Evolutionary conservation across 2,329 filamentous ascomycete species (phyloP), one percentile per base, ranked within the genome.

Genomic region (Colletotrichum viniferum): DNA sequence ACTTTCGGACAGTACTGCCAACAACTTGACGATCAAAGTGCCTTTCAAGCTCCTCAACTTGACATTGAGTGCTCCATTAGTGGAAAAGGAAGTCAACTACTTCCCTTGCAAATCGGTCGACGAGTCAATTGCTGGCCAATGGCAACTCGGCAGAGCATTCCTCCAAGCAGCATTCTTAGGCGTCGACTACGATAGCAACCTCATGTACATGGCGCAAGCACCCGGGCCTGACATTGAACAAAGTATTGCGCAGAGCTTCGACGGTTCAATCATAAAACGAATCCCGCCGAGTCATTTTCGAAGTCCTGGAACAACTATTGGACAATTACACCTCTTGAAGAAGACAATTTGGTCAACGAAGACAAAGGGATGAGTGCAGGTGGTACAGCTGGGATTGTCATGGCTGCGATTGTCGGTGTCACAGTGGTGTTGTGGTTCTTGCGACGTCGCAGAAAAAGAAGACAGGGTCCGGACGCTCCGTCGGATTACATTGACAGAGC

Each of bases 1-100:
- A 48, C 70, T 82, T 34, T 77, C 78, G 10, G 79, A 79, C 69
- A 80, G 79, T 5, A 80, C 81, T 28, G 81, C 79, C 0, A 76
- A 80, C 4, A 83, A 83, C 56, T 76, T 86, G 58, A 83, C 81
- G 1, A 86, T 88, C 79, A 87, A 87, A 14, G 84, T 88, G 3
- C 87, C 87, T 14, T 83, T 84, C 64, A 79, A 78, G 36, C 81
- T 85, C 38, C 80, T 85, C n/a, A 84, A 85, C 76, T 80, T 86
- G 8, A 87, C 86, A 1, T 80, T 88, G 5, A 82, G 84, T 3
- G 36, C 79, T 2, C 83, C 86, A 1, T 77, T 87, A 6, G 80
- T 82, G 4, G 78, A 80, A 7, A 58, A 48, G 24, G 68, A 72
- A 10, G 76, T 68, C 4, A 71, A 32, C 6, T 79, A 79, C 69